phyloP scores from a whole-genome alignment of 345 rosid genomes.

The Citrus glauca region DNA sequence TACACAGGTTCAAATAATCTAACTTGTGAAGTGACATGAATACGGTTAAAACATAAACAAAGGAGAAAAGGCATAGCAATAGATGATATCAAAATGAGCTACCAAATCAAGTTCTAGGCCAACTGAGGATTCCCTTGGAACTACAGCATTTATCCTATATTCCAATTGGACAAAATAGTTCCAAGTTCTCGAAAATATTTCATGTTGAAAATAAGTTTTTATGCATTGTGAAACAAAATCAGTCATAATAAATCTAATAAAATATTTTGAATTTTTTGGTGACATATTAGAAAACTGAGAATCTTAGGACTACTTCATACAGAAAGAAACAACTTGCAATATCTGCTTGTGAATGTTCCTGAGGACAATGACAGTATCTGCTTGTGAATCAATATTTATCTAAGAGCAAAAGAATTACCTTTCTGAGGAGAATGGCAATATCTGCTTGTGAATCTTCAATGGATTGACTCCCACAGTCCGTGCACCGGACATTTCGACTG shows the following conservation, averaged over 20 bases:
- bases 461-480: constrained; percentile 96
- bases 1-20: not conserved
- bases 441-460: constrained; percentile 99
- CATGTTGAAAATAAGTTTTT: not conserved
- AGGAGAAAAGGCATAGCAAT: not conserved
- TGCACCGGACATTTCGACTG: constrained; percentile 92
- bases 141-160: not conserved
- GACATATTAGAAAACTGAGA: not conserved
- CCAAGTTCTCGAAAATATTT: not conserved
- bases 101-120: not conserved
- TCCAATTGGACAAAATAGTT: not conserved
- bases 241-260: not conserved
- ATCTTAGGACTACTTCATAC: not conserved
- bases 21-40: not conserved
- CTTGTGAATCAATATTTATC: not conserved
- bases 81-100: not conserved
- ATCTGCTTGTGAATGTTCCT: constrained; percentile 27
- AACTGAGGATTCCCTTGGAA: not conserved
- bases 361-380: constrained; percentile 42
- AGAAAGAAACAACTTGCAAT: not conserved
- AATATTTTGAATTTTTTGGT: not conserved
- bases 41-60: not conserved
- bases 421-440: constrained; percentile 83
- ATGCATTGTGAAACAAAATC: not conserved
- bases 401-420: constrained; percentile 41